phyloP scores from a whole-genome alignment of 306 rosid genomes.

The Rosa chinensis region DNA sequence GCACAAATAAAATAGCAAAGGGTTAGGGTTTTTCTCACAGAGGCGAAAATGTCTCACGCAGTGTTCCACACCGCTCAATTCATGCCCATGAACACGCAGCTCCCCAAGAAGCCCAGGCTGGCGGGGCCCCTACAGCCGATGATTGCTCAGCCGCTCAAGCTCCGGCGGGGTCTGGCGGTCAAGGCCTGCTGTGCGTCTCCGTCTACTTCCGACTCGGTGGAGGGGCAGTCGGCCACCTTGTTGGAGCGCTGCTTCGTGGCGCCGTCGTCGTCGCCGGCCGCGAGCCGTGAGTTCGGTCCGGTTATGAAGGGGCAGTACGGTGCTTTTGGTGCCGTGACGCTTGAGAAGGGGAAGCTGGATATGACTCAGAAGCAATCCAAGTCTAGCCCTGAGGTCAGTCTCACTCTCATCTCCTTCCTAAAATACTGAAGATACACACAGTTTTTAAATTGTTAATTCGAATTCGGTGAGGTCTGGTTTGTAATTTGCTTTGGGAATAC shows the following conservation, averaged over 20 bases:
- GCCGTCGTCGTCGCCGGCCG: slow-evolving; percentile 31
- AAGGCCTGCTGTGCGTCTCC: slow-evolving; percentile 38
- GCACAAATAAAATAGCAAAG: background rate
- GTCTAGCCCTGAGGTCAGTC: slow-evolving; percentile 76
- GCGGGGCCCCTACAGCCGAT: slow-evolving; percentile 19
- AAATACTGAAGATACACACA: background rate
- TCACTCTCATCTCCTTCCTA: background rate
- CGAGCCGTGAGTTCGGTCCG: slow-evolving; percentile 31
- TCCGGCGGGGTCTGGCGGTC: slow-evolving; percentile 26
- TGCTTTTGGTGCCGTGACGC: slow-evolving; percentile 71
- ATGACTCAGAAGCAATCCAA: slow-evolving; percentile 60
- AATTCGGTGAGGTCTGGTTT: background rate
- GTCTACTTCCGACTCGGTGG: slow-evolving; percentile 38
- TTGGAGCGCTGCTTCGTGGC: slow-evolving; percentile 63
- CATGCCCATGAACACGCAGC: slow-evolving; percentile 57
- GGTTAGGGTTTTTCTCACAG: background rate
- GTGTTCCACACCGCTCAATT: slow-evolving; percentile 70
- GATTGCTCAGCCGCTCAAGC: background rate
- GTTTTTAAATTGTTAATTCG: background rate
- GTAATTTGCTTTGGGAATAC: background rate
- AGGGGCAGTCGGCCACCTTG: slow-evolving; percentile 30
- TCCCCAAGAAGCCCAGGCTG: slow-evolving; percentile 34
- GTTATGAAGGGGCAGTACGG: slow-evolving; percentile 81
- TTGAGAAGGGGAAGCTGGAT: slow-evolving; percentile 89
- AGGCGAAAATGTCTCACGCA: slow-evolving; percentile 49